Conservation (phyloP, 805 yeast genomes). For the Teunomyces gatunensis region DNA sequence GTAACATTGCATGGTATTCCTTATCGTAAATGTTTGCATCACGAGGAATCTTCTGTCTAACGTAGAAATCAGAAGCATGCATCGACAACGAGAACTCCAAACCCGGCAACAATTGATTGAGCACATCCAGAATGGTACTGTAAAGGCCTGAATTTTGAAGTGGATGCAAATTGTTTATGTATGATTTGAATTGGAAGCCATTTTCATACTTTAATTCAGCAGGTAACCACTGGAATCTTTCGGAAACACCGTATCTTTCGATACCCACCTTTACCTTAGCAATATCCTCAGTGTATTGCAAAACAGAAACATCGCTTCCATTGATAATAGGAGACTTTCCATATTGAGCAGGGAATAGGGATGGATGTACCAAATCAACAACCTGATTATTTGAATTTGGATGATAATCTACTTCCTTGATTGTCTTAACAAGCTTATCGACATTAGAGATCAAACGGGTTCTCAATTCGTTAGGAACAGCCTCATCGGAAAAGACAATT, state of each 20-base stretch:
- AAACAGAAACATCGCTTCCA: neutral
- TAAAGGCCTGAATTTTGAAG: conserved; percentile 20
- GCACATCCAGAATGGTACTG: conserved; percentile 26
- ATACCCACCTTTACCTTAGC: conserved; percentile 4
- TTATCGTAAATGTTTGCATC: conserved; percentile 13
- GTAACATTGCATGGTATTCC: conserved; percentile 10
- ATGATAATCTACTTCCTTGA: conserved; percentile 9
- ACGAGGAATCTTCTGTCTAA: conserved; percentile 14
- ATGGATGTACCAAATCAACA: conserved; percentile 19
- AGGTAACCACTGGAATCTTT: conserved; percentile 15
- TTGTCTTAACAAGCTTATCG: conserved; percentile 1
- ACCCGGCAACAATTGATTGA: conserved; percentile 30
- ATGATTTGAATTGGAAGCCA: conserved; percentile 25
- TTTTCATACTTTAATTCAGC: conserved; percentile 6
- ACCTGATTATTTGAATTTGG: conserved; percentile 13
- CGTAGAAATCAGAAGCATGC: conserved; percentile 15
- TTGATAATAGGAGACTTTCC: conserved; percentile 8
- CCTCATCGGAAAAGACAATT: conserved; percentile 7
- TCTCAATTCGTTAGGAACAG: conserved; percentile 3
- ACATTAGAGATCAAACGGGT: neutral
- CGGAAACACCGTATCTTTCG: conserved; percentile 8
- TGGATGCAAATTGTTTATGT: conserved; percentile 43
- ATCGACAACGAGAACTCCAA: conserved; percentile 26
- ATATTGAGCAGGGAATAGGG: conserved; percentile 15
- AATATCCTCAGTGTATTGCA: neutral